Evolutionary conservation across 768 basidiomycete species (phyloP), one percentile per base, ranked within the genome.

Genomic region (Naganishia friedmannii): DNA sequence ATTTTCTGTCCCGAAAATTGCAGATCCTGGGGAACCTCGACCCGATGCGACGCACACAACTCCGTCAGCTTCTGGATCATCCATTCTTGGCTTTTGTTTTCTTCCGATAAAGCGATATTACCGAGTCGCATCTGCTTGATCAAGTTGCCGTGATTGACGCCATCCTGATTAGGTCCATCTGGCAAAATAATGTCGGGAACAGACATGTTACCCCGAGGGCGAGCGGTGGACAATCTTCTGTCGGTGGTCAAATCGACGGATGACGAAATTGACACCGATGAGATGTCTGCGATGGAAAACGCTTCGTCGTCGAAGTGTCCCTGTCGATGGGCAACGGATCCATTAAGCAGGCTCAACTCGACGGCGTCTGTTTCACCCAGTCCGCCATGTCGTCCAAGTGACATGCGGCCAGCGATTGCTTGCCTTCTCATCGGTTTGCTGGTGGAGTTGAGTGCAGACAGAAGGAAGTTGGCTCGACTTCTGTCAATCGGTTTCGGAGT

Each of bases 211-310:
- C 60, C 60, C 15, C 60, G 60, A 4, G 37, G 60, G 2, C 42
- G 60, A 26, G 60, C 60, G 23, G 42, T 63, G 3, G 60, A 63
- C 42, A 63, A 19, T 28, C 60, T 42, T 45, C 39, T 63, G 29
- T 63, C 60, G 3, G 60, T 63, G 8, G 60, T 63, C 37, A 63
- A 45, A 29, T 63, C 60, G 39, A 63, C n/a, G 13, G 60, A 63
- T 23, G 60, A 63, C 10, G 60, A 63, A 26, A 63, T 26, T 23
- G 60, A 63, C 7, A 63, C 60, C 26, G 23, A 26, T 2, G 60
- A 63, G 29, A 63, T 63, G 7, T 63, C 60, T 26, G 37, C 60
- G 19, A 28, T 12, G 7, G 39, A 37, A 42, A 63, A 63, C 21
- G 39, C 60, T 13, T 45, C 60, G 19, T 63, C 60, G 15, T 42